Percentiles rank a stretch among this genome's conserved stretches.
These are phyloP conservation scores for Beta macrorhiza DNA, from an alignment of 179 eudicot species.

Conservation along the genomic window DNA sequence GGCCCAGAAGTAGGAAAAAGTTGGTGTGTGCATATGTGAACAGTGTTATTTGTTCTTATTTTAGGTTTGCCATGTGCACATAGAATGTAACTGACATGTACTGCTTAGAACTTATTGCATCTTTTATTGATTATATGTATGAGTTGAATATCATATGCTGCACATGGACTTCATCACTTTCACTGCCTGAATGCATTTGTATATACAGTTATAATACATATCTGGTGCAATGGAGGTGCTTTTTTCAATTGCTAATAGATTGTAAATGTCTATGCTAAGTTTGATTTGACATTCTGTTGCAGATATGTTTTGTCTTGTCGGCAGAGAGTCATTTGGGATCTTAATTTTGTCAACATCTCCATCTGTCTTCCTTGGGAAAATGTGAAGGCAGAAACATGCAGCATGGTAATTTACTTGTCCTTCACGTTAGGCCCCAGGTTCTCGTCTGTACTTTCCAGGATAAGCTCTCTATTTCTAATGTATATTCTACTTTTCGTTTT, in stretches of 20 bases:
- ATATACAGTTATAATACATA: not conserved
- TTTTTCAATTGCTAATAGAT: not conserved
- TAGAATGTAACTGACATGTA: not conserved
- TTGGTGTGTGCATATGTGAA: not conserved
- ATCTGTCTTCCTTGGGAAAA: slow-evolving; percentile 49
- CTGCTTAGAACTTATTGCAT: not conserved
- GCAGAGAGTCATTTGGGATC: slow-evolving; percentile 55
- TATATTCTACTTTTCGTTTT: not conserved
- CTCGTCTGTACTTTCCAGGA: not conserved
- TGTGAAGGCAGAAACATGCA: slow-evolving; percentile 34
- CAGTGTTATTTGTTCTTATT: no score
- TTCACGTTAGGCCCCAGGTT: not conserved
- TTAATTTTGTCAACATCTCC: slow-evolving; percentile 42
- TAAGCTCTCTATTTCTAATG: not conserved
- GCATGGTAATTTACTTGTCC: slow-evolving; percentile 45
- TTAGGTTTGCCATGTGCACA: no score
- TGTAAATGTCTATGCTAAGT: not conserved
- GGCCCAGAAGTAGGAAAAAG: not conserved
- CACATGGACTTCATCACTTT: not conserved
- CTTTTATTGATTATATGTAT: not conserved
- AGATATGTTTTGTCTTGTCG: slow-evolving; percentile 63
- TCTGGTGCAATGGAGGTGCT: not conserved
- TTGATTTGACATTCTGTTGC: slow-evolving; percentile 22
- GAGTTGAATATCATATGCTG: not conserved
- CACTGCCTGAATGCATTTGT: not conserved